Evolutionary conservation across 176 grass and related monocot genomes (phyloP), one percentile per base, ranked within the genome.

Genomic region (Musa troglodytarum): DNA sequence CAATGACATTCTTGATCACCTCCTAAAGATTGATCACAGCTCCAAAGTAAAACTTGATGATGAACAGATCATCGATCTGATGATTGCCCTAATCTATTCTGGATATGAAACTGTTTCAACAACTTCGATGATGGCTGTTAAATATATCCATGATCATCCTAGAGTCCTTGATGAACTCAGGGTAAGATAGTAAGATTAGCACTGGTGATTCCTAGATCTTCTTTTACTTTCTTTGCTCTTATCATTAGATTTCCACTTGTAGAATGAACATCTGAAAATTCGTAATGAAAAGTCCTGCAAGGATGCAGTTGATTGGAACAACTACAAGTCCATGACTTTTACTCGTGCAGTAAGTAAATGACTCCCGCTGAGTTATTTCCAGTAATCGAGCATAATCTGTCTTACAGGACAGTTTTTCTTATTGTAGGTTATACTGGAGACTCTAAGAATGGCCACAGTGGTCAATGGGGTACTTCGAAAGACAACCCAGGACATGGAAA

Each of bases 401-500:
- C 34, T 50, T 71, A 52, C 0, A 51, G 34, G 51, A 51, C 16
- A 58, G 65, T 9, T 59, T 21, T 55, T 71, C 24, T 34, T 70
- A 49, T 20, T 9, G 28, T 50, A 79, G 80, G 75, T 82, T 5
- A 97, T 97, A 62, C 88, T 93, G 53, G 93, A 97, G 81, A 97
- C 93, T 2, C 83, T 97, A 22, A 92, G 93, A 64, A 72, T 97
- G 54, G 93, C 93, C 34, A 97, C 93, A n/a, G 82, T 97, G 72
- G 93, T 97, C 17, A 97, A 97, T 78, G 93, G 93, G 54, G 72
- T 97, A 57, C 84, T 97, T 53, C 88, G 93, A 84, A 97, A 88
- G 83, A 93, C 93, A 69, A 97, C 93, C 12, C 74, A 89, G 52
- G 93, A 97, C 83, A 82, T 97, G 22, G 87, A 97, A 87, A 84